A percentile compares a stretch with the other conserved stretches of the same genome.
These are phyloP conservation scores for Luzula sylvatica DNA, from an alignment of 176 grass and related monocot genomes.

Conservation along the genomic window DNA sequence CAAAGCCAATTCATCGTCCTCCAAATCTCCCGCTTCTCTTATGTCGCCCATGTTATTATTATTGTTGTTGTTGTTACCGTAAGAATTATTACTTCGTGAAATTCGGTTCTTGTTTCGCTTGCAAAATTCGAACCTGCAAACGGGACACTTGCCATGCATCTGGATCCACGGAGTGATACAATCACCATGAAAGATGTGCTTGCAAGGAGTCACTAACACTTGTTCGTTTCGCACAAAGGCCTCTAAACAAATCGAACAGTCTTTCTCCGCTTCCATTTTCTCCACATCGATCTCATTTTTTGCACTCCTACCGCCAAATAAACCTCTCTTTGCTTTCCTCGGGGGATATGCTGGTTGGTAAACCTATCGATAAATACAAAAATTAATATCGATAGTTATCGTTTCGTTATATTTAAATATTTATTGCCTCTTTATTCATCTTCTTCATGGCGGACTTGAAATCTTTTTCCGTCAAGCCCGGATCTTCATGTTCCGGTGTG, in stretches of 20 bases:
- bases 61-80: not conserved
- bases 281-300: not conserved
- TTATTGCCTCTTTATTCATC: constrained; percentile 20
- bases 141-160: constrained; percentile 40
- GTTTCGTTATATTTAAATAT: no score
- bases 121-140: constrained; percentile 30
- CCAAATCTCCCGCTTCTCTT: not conserved
- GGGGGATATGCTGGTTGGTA: constrained; percentile 18
- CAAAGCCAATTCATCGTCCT: constrained; percentile 2
- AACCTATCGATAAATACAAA: not conserved
- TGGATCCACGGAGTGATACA: constrained; percentile 63
- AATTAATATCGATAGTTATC: not conserved
- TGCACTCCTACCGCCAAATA: constrained; percentile 16
- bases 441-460: constrained; percentile 39
- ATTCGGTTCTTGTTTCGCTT: constrained; percentile 18
- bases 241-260: constrained; percentile 37
- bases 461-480: constrained; percentile 24
- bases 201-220: constrained; percentile 41
- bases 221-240: constrained; percentile 23
- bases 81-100: not conserved
- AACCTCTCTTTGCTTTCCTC: constrained; percentile 19
- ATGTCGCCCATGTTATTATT: not conserved
- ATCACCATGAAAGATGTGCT: constrained; percentile 52
- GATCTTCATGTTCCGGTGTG: not conserved
- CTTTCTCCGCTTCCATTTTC: constrained; percentile 11